These are phyloP conservation scores for Colletotrichum liriopes DNA, from an alignment of 2,329 filamentous ascomycete genomes.

Conservation along the genomic window DNA sequence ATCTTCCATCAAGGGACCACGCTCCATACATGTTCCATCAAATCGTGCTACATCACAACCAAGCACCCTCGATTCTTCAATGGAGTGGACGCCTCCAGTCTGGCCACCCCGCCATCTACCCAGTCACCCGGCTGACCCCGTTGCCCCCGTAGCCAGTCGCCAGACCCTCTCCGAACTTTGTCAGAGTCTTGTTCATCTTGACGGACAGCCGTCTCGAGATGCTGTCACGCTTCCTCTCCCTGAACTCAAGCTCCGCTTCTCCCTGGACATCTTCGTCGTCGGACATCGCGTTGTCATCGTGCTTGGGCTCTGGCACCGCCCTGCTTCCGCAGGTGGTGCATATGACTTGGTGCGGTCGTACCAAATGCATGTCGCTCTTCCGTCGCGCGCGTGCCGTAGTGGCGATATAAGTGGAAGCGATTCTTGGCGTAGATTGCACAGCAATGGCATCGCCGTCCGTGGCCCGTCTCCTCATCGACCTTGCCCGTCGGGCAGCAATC, in stretches of 20 bases:
- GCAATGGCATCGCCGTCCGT: not conserved
- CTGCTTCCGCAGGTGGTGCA: slow-evolving; percentile 30
- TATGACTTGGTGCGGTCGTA: slow-evolving; percentile 6
- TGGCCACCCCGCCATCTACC: not conserved
- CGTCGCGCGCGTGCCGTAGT: not conserved
- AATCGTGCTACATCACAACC: not conserved
- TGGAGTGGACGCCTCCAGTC: not conserved
- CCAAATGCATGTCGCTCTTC: slow-evolving; percentile 6
- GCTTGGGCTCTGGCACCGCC: not conserved
- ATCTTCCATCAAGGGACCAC: slow-evolving; percentile 2
- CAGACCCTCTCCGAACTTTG: slow-evolving; percentile 6
- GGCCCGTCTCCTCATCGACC: slow-evolving; percentile 15
- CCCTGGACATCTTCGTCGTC: not conserved
- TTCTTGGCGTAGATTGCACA: not conserved
- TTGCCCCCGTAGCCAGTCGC: slow-evolving; percentile 21
- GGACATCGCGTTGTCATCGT: not conserved
- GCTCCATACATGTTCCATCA: no score
- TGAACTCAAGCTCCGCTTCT: not conserved
- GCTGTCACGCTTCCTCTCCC: not conserved
- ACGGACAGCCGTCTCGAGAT: slow-evolving; percentile 23
- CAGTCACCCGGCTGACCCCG: slow-evolving; percentile 3
- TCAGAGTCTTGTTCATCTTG: slow-evolving; percentile 23
- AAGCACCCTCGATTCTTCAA: not conserved
- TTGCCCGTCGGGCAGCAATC: slow-evolving; percentile 3
- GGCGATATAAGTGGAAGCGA: not conserved